phyloP scores from a whole-genome alignment of 352 stramenopile species.

The Phytophthora podocarpi region DNA sequence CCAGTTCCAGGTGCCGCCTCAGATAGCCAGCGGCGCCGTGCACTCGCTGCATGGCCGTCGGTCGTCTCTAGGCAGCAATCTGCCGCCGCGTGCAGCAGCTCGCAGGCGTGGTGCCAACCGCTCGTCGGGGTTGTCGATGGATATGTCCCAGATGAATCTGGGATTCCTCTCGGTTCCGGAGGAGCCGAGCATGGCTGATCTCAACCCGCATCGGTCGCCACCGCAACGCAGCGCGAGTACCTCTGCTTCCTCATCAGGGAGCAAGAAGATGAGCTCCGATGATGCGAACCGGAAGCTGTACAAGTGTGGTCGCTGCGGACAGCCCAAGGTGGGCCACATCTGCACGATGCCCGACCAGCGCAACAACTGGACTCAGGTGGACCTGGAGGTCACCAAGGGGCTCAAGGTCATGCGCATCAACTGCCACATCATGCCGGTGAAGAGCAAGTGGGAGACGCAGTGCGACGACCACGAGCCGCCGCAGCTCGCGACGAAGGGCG shows the following conservation, averaged over 20 bases:
- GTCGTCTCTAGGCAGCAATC: slow-evolving; percentile 53
- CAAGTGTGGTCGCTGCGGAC: slow-evolving; percentile 86
- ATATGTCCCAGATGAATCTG: slow-evolving; percentile 85
- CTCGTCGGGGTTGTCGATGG: slow-evolving; percentile 82
- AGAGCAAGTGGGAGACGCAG: slow-evolving; percentile 65
- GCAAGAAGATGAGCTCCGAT: slow-evolving; percentile 37
- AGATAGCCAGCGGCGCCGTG: slow-evolving; percentile 62
- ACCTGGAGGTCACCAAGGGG: slow-evolving; percentile 79
- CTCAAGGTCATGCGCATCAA: slow-evolving; percentile 76
- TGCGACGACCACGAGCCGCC: slow-evolving; percentile 62
- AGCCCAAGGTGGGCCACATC: slow-evolving; percentile 87
- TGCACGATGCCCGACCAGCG: slow-evolving; percentile 86
- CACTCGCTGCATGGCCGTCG: slow-evolving; percentile 60
- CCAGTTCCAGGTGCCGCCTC: slow-evolving; percentile 56
- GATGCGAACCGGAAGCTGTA: slow-evolving; percentile 80
- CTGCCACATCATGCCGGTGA: slow-evolving; percentile 74
- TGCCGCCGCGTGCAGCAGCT: slow-evolving; percentile 36
- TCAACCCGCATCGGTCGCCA: slow-evolving; percentile 37
- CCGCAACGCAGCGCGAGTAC: slow-evolving; percentile 23
- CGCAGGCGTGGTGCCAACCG: slow-evolving; percentile 40
- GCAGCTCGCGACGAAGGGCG: slow-evolving; percentile 25
- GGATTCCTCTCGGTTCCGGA: slow-evolving; percentile 70
- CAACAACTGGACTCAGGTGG: slow-evolving; percentile 87
- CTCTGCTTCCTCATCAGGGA: slow-evolving; percentile 25
- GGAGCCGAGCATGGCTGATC: slow-evolving; percentile 54